Evolutionary conservation across 2,329 filamentous ascomycete genomes (phyloP), one percentile per base, ranked within the genome.

Genomic region (Colletotrichum plurivorum): DNA sequence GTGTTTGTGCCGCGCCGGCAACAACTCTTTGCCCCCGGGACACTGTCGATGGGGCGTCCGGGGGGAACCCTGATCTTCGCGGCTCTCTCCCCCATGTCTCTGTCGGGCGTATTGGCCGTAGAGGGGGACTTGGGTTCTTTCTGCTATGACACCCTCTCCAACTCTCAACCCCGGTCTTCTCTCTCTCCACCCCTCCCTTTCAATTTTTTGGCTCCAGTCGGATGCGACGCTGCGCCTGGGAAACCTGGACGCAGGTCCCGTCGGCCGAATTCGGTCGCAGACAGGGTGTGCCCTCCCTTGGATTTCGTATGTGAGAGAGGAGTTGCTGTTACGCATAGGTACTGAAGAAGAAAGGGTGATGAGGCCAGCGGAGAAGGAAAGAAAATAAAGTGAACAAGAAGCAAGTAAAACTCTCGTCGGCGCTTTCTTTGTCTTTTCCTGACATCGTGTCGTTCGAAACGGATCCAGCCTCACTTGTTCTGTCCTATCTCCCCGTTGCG

Each of bases 31-130:
- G 20, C 20, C 43, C 49, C 49, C 36, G 51, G 51, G 43, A 10
- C 31, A 4, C 25, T 51, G 43, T 36, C 10, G 22, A 31, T 51
- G 22, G 45, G 39, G 55, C 43, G 25, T 16, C 52, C 12, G 63
- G 63, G 63, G 36, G 25, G 2, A 43, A 43, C 63, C 64, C 59
- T 63, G 64, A 27, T 20, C 20, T 20, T 49, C 59, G 64, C 64
- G 59, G 64, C 64, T 61, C 46, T 54, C 52, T 18, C 45, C 43
- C 22, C 16, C 22, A 20, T 36, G 22, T 27, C 39, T 36, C 31
- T 36, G 31, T 36, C 31, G 31, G 9, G 31, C 31, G 31, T 36
- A 36, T 36, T 36, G 8, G 31, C 7, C 31, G 31, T 36, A 10
- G 31, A 5, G 8, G 8, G 31, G 31, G 10, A n/a, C 15, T 36